Evolutionary conservation across 805 yeast genomes (phyloP).

Genomic region (Candida rishiriensis): DNA sequence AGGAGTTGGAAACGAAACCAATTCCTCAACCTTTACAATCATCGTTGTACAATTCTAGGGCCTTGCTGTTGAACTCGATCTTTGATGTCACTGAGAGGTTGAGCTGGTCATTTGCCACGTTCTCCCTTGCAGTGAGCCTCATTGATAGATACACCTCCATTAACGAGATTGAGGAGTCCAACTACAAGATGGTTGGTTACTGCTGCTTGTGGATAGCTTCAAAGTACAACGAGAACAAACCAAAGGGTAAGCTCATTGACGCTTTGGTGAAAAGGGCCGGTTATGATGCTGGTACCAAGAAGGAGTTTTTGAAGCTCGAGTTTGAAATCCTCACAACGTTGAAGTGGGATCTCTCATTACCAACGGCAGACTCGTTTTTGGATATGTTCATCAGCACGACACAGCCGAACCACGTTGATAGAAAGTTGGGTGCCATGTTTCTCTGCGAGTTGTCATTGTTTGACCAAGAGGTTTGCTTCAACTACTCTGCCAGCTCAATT

Average conservation of each 20-base stretch:
- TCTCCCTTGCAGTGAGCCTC: slow-evolving; percentile 33
- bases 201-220: slow-evolving; percentile 45
- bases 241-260: slow-evolving; percentile 39
- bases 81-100: slow-evolving; percentile 28
- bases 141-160: slow-evolving; percentile 37
- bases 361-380: slow-evolving; percentile 61
- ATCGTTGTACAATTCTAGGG: slow-evolving; percentile 18
- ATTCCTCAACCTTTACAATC: slow-evolving; percentile 23
- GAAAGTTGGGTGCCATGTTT: slow-evolving; percentile 54
- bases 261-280: slow-evolving; percentile 30
- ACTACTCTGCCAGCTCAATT: slow-evolving; percentile 40
- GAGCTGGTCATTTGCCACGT: slow-evolving; percentile 30
- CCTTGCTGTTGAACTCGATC: slow-evolving; percentile 26
- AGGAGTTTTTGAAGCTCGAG: slow-evolving; percentile 59
- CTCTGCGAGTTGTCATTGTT: slow-evolving; percentile 65
- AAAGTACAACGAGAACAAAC: slow-evolving; percentile 45
- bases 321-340: slow-evolving; percentile 58
- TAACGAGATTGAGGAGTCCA: slow-evolving; percentile 29
- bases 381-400: slow-evolving; percentile 43
- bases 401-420: slow-evolving; percentile 36
- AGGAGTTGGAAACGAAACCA: slow-evolving; percentile 28
- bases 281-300: slow-evolving; percentile 19
- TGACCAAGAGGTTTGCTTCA: slow-evolving; percentile 52
- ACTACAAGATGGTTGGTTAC: slow-evolving; percentile 36
- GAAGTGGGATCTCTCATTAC: slow-evolving; percentile 58